Evolutionary conservation across 345 rosid genomes (phyloP).

Genomic region (Citrus unshiu): DNA sequence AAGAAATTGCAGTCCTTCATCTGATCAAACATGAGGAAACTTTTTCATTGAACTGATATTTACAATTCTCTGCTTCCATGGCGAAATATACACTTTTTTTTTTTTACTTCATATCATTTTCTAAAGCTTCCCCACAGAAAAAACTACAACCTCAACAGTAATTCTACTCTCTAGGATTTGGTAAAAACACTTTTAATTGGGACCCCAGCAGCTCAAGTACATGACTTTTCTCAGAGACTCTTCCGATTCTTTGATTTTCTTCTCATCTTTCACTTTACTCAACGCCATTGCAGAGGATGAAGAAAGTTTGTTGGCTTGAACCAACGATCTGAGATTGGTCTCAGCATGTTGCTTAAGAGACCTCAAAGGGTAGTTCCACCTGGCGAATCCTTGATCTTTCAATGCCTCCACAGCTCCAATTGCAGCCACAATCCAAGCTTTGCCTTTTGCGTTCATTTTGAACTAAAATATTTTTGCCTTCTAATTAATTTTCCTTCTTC

Average conservation of each 20-base stretch:
- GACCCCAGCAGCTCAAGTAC: constrained; percentile 71
- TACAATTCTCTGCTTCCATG: background rate
- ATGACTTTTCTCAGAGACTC: constrained; percentile 49
- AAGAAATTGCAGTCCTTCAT: background rate
- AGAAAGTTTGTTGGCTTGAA: constrained; percentile 17
- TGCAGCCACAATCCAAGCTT: constrained; percentile 36
- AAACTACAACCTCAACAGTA: background rate
- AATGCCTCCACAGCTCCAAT: constrained; percentile 36
- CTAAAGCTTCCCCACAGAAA: background rate
- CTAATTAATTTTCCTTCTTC: background rate
- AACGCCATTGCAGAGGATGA: constrained; percentile 7
- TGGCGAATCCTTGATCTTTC: constrained; percentile 38
- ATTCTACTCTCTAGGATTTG: background rate
- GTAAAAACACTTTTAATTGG: constrained; percentile 16
- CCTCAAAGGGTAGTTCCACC: constrained; percentile 31
- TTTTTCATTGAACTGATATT: background rate
- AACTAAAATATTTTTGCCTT: background rate
- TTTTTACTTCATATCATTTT: background rate
- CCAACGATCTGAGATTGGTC: constrained; percentile 14
- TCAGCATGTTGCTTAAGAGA: constrained; percentile 18
- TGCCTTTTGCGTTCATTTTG: constrained; percentile 31
- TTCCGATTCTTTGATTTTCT: constrained; percentile 20
- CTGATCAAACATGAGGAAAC: background rate
- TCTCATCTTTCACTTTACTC: constrained; percentile 5
- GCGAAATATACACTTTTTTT: background rate